Evolutionary conservation across 208 protist genomes (phyloP).

Genomic region (Leishmania aethiopica): DNA sequence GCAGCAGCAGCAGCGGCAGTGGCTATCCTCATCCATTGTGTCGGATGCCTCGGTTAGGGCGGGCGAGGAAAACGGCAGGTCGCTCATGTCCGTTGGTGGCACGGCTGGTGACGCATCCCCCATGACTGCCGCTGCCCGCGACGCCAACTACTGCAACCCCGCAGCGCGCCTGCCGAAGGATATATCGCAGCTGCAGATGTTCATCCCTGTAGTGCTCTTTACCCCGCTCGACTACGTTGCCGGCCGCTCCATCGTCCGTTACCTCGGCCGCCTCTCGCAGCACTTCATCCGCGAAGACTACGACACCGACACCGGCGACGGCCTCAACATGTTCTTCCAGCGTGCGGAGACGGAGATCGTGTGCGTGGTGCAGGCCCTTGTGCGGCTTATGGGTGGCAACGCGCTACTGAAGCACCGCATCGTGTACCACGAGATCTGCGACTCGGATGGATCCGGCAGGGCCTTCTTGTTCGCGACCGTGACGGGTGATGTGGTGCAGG

Average conservation of each 20-base stretch:
- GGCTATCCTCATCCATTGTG: constrained; percentile 5
- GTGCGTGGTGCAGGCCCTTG: constrained; percentile 73
- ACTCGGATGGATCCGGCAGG: constrained; percentile 76
- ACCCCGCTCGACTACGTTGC: constrained; percentile 86
- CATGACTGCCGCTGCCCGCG: constrained; percentile 3
- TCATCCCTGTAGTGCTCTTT: constrained; percentile 53
- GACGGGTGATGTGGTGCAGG: constrained; percentile 88
- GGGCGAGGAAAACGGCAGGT: constrained; percentile 4
- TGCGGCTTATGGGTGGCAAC: constrained; percentile 84
- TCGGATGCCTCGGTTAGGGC: neutral
- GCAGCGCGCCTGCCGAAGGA: constrained; percentile 44
- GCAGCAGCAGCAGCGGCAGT: constrained; percentile 34
- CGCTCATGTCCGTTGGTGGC: neutral
- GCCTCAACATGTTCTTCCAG: constrained; percentile 79
- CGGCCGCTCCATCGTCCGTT: constrained; percentile 77
- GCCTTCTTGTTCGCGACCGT: constrained; percentile 85
- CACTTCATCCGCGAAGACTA: constrained; percentile 92
- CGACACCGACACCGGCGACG: constrained; percentile 41
- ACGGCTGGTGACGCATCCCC: neutral
- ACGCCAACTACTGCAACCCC: constrained; percentile 32
- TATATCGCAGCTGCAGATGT: constrained; percentile 33
- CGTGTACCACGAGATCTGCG: constrained; percentile 83
- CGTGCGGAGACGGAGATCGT: constrained; percentile 78
- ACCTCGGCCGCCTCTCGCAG: constrained; percentile 88
- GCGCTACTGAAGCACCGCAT: constrained; percentile 86